Base-by-base conservation (phyloP, 2,329 filamentous ascomycete species). In the Aspergillus awamori region DNA sequence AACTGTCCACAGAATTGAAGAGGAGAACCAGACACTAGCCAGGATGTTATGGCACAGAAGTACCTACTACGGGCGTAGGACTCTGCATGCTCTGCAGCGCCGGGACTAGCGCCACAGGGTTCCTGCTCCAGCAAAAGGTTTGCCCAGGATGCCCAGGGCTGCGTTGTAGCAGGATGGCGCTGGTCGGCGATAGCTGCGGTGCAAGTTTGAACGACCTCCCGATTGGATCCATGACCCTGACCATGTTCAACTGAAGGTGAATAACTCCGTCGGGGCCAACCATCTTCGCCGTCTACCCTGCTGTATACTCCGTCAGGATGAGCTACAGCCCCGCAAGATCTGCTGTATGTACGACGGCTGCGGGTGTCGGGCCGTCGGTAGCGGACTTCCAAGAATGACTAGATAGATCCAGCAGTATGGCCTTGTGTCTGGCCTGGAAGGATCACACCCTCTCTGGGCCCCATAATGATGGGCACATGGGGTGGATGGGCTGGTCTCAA, bases 341-440 rank as follows among this genome's bases (percentile, higher is more conserved):
- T 65, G 57, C 66, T 67, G 62, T 63, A 66, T 64, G 66, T 68
- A 64, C 63, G 58, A 65, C 65, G 67, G 67, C 65, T 66, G 65
- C 67, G 67, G 65, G 66, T 59, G 65, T 66, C 67, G 67, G 67
- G 39, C 67, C 67, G 66, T 67, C 66, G 54, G 65, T 68, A 68
- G 65, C 65, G 63, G 64, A 62, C 59, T 65, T 55, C 53, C 57
- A 57, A 51, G 47, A 28, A 26, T 51, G 47, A 51, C 47, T 30
- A 51, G 47, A 51, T 33, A 30, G 47, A 51, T 51, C 26, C n/a
- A 51, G 15, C 47, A 28, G 4, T 24, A 15, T 28, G 22, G 43
- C 43, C 8, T 47, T 13, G 43, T 13, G 17, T 26, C 11, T 47
- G 43, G 17, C 11, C n/a, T n/a, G n/a, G 15, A 30, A 49, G 6